Evolutionary conservation across 257 asterid genomes (phyloP).

Genomic region (Rubia yunnanensis): DNA sequence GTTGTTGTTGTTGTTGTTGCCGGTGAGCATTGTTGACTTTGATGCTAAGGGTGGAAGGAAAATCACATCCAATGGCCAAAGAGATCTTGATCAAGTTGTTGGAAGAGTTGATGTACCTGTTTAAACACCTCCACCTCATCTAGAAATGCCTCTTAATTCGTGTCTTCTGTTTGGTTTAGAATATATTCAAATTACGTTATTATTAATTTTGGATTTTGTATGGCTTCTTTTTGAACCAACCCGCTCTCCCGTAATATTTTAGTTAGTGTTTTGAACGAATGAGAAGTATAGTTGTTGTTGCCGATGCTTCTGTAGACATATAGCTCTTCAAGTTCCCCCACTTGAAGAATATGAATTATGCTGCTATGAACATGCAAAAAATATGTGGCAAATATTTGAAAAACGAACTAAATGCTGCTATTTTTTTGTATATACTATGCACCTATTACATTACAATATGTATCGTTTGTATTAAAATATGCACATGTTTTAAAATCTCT

Average conservation of each 20-base stretch:
- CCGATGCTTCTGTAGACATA: too few relatives aligned
- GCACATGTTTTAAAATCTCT: too few relatives aligned
- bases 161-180: constrained; percentile 8
- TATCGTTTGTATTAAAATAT: too few relatives aligned
- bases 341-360: too few relatives aligned
- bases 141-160: background rate
- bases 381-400: too few relatives aligned
- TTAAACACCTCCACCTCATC: background rate
- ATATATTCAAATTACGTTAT: constrained; percentile 10
- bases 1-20: too few relatives aligned
- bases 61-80: constrained; percentile 76
- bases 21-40: constrained; percentile 64
- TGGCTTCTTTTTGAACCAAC: background rate
- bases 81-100: constrained; percentile 94
- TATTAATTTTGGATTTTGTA: background rate
- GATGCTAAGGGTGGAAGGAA: constrained; percentile 81
- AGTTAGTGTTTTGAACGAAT: background rate
- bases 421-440: too few relatives aligned
- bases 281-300: too few relatives aligned
- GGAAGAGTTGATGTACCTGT: constrained; percentile 49
- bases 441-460: too few relatives aligned
- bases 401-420: too few relatives aligned
- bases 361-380: too few relatives aligned
- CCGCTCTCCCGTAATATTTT: background rate
- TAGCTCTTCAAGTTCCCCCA: too few relatives aligned